Percentiles rank a stretch among this genome's conserved stretches.
phyloP scores from a whole-genome alignment of 2,329 filamentous ascomycete species.

The Mycosphaerella sp. region DNA sequence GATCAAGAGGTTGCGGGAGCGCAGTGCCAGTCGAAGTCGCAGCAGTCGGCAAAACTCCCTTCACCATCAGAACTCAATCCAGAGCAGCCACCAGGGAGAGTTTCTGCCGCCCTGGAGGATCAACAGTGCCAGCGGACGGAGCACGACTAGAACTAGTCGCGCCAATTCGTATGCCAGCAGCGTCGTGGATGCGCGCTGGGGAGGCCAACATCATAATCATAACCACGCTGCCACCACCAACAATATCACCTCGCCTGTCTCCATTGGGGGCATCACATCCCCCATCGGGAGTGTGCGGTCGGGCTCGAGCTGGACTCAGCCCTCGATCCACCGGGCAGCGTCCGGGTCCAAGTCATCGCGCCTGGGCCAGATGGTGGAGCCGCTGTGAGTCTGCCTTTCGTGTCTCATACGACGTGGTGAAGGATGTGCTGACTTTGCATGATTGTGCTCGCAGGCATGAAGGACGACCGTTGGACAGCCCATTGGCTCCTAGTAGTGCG shows the following conservation, averaged over 20 bases:
- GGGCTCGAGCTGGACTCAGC: constrained; percentile 38
- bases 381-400: constrained; percentile 12
- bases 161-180: constrained; percentile 42
- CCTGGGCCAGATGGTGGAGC: constrained; percentile 39
- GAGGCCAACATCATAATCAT: constrained; percentile 47
- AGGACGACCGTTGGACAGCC: constrained; percentile 33
- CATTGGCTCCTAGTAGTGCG: constrained; percentile 27
- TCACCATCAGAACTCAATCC: constrained; percentile 22
- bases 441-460: constrained; percentile 21
- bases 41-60: not conserved
- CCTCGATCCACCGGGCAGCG: constrained; percentile 32
- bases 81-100: constrained; percentile 17
- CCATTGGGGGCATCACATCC: constrained; percentile 1
- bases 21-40: constrained; percentile 20
- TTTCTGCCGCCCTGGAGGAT: constrained; percentile 10
- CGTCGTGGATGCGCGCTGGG: constrained; percentile 63
- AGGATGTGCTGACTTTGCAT: not conserved
- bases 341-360: constrained; percentile 38
- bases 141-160: constrained; percentile 48
- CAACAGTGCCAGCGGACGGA: constrained; percentile 10
- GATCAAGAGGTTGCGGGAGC: constrained; percentile 58
- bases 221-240: not conserved
- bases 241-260: constrained; percentile 49
- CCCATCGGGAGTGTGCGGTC: constrained; percentile 56
- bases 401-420: not conserved